These are phyloP conservation scores for Ambrosia trifida DNA, from an alignment of 129 eudicot species.

Conservation along the genomic window DNA sequence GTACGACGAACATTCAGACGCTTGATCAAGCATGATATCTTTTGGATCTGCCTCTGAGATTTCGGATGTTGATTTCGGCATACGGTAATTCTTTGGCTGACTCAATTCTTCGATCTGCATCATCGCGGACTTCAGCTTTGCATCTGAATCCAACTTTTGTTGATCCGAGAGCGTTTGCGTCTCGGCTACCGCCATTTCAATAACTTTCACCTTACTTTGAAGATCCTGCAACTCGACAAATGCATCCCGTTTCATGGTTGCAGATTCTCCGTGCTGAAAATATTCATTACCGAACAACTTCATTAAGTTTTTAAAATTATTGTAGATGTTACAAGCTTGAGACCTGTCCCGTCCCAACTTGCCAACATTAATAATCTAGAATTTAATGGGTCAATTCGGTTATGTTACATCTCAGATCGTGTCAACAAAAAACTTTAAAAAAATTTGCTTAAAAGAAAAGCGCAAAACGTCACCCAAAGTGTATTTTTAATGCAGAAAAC, in stretches of 20 bases:
- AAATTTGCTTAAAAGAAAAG: too few relatives aligned
- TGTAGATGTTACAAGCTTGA: too few relatives aligned
- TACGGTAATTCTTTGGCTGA: conserved; percentile 32
- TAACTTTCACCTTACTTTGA: conserved; percentile 51
- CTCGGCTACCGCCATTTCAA: conserved; percentile 51
- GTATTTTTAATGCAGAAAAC: neutral
- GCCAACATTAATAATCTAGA: neutral
- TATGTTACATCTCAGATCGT: neutral
- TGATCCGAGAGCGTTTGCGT: conserved; percentile 48
- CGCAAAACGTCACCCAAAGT: neutral
- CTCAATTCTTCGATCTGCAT: conserved; percentile 59
- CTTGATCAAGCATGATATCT: conserved; percentile 82
- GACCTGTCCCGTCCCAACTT: too few relatives aligned
- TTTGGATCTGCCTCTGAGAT: conserved; percentile 59
- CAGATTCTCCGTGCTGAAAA: conserved; percentile 44
- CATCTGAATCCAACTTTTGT: conserved; percentile 45
- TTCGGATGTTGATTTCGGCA: conserved; percentile 44
- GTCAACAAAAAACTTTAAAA: too few relatives aligned
- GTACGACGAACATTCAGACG: conserved; percentile 61
- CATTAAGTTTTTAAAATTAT: neutral
- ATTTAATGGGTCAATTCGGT: neutral
- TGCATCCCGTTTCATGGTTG: conserved; percentile 28
- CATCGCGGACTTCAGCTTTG: conserved; percentile 59
- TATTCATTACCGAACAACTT: conserved; percentile 2
- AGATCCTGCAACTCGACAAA: conserved; percentile 50